Evolutionary conservation across 1,284 basidiomycete species (phyloP).

Genomic region (Paramarasmius palmivorus): DNA sequence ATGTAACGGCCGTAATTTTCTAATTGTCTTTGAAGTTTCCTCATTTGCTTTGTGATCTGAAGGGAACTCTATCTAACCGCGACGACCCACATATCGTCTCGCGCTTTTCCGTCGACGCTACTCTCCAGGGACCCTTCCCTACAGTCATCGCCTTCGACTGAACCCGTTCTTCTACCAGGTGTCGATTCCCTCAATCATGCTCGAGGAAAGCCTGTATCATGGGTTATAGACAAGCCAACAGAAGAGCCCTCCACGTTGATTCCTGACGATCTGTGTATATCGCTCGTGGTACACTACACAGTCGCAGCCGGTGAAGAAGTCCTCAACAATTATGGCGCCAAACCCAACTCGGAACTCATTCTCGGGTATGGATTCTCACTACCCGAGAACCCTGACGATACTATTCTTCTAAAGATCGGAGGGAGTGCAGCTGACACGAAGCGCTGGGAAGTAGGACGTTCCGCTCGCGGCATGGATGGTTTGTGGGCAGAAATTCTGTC

Average conservation of each 20-base stretch:
- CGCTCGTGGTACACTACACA: conserved; percentile 50
- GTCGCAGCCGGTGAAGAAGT: conserved; percentile 55
- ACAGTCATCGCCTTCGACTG: conserved; percentile 48
- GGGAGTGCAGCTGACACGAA: conserved; percentile 36
- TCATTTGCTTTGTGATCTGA: not conserved
- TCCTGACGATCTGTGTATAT: conserved; percentile 17
- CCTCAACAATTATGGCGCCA: conserved; percentile 89
- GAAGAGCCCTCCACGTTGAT: conserved; percentile 13
- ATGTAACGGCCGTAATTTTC: conserved; percentile 22
- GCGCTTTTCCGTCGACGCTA: conserved; percentile 85
- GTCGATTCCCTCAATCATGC: conserved; percentile 85
- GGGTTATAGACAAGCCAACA: conserved; percentile 58
- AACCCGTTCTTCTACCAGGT: conserved; percentile 83
- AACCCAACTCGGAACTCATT: conserved; percentile 85
- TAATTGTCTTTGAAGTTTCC: not conserved
- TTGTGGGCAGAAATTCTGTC: conserved; percentile 60
- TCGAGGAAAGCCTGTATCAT: conserved; percentile 73
- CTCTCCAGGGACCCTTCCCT: conserved; percentile 60
- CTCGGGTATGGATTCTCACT: conserved; percentile 88
- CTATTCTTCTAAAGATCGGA: conserved; percentile 76
- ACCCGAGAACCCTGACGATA: conserved; percentile 78
- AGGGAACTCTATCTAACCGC: conserved; percentile 76
- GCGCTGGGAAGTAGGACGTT: conserved; percentile 64
- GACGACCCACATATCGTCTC: conserved; percentile 78
- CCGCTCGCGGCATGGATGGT: conserved; percentile 52